Evolutionary conservation across 2,329 filamentous ascomycete species (phyloP), one percentile per base, ranked within the genome.

Genomic region (Penicillium freii): DNA sequence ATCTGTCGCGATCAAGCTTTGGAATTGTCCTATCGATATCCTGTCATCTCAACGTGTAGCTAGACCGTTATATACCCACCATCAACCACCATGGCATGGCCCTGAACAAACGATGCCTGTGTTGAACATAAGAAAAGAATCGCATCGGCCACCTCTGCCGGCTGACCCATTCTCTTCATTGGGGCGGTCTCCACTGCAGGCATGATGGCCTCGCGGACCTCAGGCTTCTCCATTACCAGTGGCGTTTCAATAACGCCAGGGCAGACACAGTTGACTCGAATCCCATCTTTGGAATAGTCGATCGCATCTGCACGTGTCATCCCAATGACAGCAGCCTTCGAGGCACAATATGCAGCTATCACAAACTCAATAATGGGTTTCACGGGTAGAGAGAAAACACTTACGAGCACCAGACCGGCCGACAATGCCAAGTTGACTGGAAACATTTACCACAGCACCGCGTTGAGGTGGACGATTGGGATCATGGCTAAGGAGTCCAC

Each of bases 291-390:
- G 0, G 82, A 80, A 63, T 85, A 84, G 61, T 86, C 80, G 21
- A 84, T 83, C 1, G 81, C 82, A 61, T 84, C 83, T 0, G 80
- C 75, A 6, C 79, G 73, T 0, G 84, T 86, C 78, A 86, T 78
- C 23, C 80, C 81, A 49, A 86, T 80, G 2, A 86, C 78, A 0
- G 83, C 84, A 15, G 82, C 79, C 60, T 86, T 87, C 4, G 82
- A 84, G 0, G 79, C 81, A 53, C 81, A 84, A 59, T 85, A 86
- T 1, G 81, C 77, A 10, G 82, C 82, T 82, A 45, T 34, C 10
- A 34, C 25, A 15, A 34, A 2, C 13, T 45, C 25, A 54, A 23
- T 6, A 6, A 8, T 10, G 11, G 38, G 11, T 21, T 39, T 19
- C 4, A 11, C 10, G 2, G 19, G 51, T 3, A 48, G 10, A 42